Conservation (phyloP, 768 basidiomycete genomes). For the Daedalea quercina region DNA sequence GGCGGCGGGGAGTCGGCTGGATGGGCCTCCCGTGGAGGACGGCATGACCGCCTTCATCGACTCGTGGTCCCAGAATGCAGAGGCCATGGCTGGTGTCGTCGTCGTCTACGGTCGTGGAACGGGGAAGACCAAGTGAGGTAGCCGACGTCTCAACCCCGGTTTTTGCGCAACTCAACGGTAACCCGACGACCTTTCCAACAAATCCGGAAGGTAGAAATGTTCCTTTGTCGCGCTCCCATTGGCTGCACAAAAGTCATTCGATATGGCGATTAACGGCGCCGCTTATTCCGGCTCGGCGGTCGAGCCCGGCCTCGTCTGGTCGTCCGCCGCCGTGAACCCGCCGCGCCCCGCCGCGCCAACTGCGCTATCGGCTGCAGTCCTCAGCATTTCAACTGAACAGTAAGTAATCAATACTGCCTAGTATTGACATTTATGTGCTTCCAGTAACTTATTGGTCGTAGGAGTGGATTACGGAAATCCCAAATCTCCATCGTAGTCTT, state of each 20-base stretch:
- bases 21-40: conserved; percentile 35
- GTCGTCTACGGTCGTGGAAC: conserved; percentile 9
- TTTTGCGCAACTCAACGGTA: not conserved
- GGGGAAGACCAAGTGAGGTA: conserved; percentile 1
- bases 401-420: too few relatives aligned
- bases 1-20: conserved; percentile 41
- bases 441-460: too few relatives aligned
- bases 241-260: not conserved
- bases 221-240: not conserved
- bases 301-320: too few relatives aligned
- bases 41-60: conserved; percentile 32
- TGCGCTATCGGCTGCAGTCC: too few relatives aligned
- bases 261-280: not conserved
- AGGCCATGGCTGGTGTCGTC: conserved; percentile 24
- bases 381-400: too few relatives aligned
- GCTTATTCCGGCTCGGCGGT: too few relatives aligned
- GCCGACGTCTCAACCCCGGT: too few relatives aligned
- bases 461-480: too few relatives aligned
- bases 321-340: not conserved
- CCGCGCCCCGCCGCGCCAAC: too few relatives aligned
- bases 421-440: too few relatives aligned
- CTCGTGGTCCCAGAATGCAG: conserved; percentile 21
- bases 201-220: not conserved
- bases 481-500: too few relatives aligned
- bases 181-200: not conserved